Evolutionary conservation across 139 green algal species (phyloP).

Genomic region (Limnomonas spitsbergensis): DNA sequence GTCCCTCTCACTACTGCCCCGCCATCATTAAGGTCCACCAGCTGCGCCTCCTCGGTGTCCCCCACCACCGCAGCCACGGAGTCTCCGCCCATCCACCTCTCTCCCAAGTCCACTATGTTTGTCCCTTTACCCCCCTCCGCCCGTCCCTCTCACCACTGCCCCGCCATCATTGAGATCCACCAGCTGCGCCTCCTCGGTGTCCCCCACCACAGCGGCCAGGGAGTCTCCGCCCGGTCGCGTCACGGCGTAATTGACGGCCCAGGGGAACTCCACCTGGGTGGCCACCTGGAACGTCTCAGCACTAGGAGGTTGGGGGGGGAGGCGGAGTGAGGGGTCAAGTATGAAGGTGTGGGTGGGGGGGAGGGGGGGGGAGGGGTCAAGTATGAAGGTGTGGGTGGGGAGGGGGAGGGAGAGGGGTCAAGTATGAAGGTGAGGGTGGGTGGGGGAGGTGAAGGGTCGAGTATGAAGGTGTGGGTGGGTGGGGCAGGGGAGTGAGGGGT

Average conservation of each 20-base stretch:
- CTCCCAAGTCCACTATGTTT: no score
- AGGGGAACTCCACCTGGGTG: slow-evolving; percentile 53
- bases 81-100: no score
- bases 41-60: slow-evolving; percentile 62
- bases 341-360: slow-evolving; percentile 2
- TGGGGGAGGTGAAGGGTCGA: no score
- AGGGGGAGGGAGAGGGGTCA: no score
- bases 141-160: not conserved
- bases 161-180: slow-evolving; percentile 37
- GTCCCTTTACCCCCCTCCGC: no score
- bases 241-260: slow-evolving; percentile 85
- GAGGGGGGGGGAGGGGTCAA: no score
- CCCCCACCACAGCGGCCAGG: slow-evolving; percentile 51
- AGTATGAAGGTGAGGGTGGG: no score
- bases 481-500: no score
- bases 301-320: not conserved
- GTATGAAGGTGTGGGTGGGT: no score
- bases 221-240: slow-evolving; percentile 29
- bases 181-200: slow-evolving; percentile 60
- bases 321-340: no score
- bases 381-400: no score
- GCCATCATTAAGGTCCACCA: slow-evolving; percentile 41
- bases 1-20: not conserved
- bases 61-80: slow-evolving; percentile 48
- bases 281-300: slow-evolving; percentile 18